Evolutionary conservation across 345 rosid species (phyloP), one percentile per base, ranked within the genome.

Genomic region (Arabidopsis suecica): DNA sequence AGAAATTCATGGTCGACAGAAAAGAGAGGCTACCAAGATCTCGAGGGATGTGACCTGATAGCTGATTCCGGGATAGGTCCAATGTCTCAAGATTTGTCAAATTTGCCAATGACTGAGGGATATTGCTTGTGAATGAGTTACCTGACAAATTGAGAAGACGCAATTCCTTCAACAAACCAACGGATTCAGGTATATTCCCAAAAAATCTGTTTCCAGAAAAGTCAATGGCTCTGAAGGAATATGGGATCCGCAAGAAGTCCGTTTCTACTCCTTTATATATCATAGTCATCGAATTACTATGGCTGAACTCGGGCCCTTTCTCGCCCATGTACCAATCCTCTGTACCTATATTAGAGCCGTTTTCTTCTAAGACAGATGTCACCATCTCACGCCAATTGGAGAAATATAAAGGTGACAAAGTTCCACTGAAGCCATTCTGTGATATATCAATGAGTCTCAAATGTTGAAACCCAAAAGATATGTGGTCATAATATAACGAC

Each of bases 371-470:
- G 41, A 6, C 51, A n/a, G 51, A 47, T n/a, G 51, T 47, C 22
- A 47, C 51, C 51, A 47, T 47, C 22, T 28, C 53, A 6, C 3
- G 25, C 73, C 73, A 55, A 30, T 54, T 28, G 1, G 51, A 23
- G 12, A 68, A 68, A 40, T 55, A 41, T 1, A 9, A 14, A 9
- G 62, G 8, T 25, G 73, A 50, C 62, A 68, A 25, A 1, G 40
- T 25, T 55, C 67, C 67, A 9, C 1, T 30, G 9, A 85, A 85
- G 3, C 71, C 1, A 50, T 86, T 88, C 3, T 32, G 20, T 54
- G 88, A 79, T 25, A 84, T 22, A 41, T 86, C 91, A 0, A 85
- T 66, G 44, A 88, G 73, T 12, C 79, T 85, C 63, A 84, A 79
- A 73, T 3, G 50, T 3, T 49, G 42, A 85, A 84, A 83, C 4